Percentiles rank a stretch among this genome's conserved stretches.
These are phyloP conservation scores for Hyaloscypha bicolor DNA, from an alignment of 495 filamentous ascomycete species.

Conservation along the genomic window DNA sequence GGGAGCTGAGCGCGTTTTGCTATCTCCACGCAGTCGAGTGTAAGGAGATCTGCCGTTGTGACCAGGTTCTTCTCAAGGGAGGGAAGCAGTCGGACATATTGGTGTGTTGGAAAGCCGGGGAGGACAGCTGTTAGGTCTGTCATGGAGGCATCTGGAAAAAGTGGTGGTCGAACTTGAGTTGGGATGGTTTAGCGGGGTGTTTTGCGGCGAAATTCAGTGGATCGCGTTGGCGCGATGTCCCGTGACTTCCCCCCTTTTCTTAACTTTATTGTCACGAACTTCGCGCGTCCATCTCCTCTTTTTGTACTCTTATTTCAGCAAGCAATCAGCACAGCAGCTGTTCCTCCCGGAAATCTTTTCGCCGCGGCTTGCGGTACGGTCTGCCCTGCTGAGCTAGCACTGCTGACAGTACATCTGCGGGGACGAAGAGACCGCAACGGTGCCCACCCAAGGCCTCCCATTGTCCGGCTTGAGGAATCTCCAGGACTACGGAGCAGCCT, in stretches of 20 bases:
- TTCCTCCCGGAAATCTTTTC: no score
- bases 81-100: constrained; percentile 73
- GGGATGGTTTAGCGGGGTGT: constrained; percentile 4
- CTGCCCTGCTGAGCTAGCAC: no score
- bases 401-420: no score
- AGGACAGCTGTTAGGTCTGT: constrained; percentile 87
- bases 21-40: constrained; percentile 79
- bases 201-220: background rate
- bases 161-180: background rate
- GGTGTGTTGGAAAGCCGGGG: constrained; percentile 71
- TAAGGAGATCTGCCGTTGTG: constrained; percentile 83
- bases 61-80: constrained; percentile 74
- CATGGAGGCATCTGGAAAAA: constrained; percentile 50
- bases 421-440: no score
- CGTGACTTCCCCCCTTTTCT: background rate
- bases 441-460: no score
- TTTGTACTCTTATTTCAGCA: no score
- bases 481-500: no score
- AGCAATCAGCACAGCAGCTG: no score
- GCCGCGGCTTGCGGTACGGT: no score
- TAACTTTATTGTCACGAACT: background rate
- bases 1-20: constrained; percentile 85
- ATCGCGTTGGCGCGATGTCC: background rate
- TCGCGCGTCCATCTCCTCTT: no score
- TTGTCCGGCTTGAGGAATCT: no score